phyloP scores from a whole-genome alignment of 2,329 filamentous ascomycete genomes.

The Beauveria rudraprayagi region DNA sequence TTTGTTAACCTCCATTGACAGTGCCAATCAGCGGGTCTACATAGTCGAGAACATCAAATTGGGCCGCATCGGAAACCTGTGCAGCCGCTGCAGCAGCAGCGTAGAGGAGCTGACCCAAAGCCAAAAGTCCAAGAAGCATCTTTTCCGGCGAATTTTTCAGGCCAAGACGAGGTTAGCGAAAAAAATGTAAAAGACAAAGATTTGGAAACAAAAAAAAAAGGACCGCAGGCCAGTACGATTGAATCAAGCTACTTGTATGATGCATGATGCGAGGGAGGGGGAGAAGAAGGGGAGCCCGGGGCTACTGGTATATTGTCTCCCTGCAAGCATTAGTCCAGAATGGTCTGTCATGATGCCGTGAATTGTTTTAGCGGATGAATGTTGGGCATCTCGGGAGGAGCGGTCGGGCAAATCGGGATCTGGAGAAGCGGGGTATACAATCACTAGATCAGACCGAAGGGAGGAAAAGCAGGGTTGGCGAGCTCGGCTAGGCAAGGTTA shows the following conservation, averaged over 20 bases:
- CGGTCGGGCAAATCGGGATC: not conserved
- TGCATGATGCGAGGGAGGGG: not conserved
- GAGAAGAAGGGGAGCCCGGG: too few relatives aligned
- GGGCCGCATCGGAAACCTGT: not conserved
- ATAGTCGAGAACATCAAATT: constrained; percentile 17
- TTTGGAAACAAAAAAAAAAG: too few relatives aligned
- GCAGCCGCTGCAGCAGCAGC: not conserved
- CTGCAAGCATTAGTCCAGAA: not conserved
- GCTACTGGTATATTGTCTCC: not conserved
- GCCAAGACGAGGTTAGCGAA: not conserved
- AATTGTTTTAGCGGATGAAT: not conserved
- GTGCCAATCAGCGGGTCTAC: constrained; percentile 22
- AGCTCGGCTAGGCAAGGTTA: not conserved
- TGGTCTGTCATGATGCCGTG: constrained; percentile 7
- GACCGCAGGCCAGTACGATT: not conserved
- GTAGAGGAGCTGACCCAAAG: not conserved
- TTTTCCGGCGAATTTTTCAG: not conserved
- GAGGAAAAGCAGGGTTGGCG: not conserved
- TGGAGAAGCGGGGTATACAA: not conserved
- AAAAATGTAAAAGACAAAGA: not conserved
- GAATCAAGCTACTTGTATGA: not conserved
- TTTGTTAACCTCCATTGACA: constrained; percentile 17
- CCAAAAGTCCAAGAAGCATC: not conserved
- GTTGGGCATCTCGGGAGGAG: not conserved
- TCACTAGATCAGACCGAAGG: not conserved